These are phyloP conservation scores for Fusarium redolens DNA, from an alignment of 2,329 filamentous ascomycete species.

Conservation along the genomic window DNA sequence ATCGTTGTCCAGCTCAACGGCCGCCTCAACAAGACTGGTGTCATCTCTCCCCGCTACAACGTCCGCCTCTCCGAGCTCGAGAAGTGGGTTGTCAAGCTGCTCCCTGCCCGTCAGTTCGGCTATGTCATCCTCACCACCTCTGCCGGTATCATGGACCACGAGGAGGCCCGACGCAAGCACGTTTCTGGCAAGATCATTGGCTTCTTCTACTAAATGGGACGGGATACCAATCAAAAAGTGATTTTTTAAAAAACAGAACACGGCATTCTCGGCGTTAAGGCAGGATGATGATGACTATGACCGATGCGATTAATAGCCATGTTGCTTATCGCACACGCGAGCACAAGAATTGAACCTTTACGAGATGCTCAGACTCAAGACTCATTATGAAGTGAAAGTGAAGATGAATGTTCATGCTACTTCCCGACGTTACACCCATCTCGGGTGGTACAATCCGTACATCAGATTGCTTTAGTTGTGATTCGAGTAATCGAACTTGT, in stretches of 20 bases:
- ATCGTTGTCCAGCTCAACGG: slow-evolving; percentile 99
- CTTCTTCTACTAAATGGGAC: slow-evolving; percentile 89
- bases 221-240: slow-evolving; percentile 46
- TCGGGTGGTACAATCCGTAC: background rate
- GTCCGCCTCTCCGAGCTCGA: slow-evolving; percentile 96
- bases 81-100: slow-evolving; percentile 99
- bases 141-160: slow-evolving; percentile 99
- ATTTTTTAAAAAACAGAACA: slow-evolving; percentile 31
- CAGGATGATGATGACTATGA: slow-evolving; percentile 51
- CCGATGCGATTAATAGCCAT: slow-evolving; percentile 50
- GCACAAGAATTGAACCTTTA: slow-evolving; percentile 51
- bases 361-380: slow-evolving; percentile 45
- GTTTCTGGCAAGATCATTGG: slow-evolving; percentile 99
- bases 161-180: slow-evolving; percentile 99
- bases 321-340: slow-evolving; percentile 49
- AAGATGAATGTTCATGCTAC: background rate
- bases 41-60: slow-evolving; percentile 99
- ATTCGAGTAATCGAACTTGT: background rate
- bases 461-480: background rate
- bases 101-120: slow-evolving; percentile 99
- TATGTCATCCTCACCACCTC: slow-evolving; percentile 99
- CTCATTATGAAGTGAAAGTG: slow-evolving; percentile 10
- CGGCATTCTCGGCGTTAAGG: slow-evolving; percentile 54
- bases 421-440: too few species aligned
- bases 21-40: slow-evolving; percentile 98